Evolutionary conservation across 2,329 filamentous ascomycete genomes (phyloP).

Genomic region (Phoma sp.): DNA sequence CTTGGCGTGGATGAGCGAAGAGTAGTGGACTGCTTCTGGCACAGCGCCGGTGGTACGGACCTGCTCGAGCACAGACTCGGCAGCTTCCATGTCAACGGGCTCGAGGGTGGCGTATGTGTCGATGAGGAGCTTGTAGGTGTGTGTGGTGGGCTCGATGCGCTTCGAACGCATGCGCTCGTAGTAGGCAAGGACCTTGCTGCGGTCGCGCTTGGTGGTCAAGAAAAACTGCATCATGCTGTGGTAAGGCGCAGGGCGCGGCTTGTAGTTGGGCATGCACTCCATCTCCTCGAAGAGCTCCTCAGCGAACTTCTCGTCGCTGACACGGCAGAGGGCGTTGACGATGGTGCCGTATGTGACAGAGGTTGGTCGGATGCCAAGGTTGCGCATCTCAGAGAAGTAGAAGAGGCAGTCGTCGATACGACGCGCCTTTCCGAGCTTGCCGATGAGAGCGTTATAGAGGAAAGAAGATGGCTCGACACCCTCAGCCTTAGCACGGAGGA

Average conservation of each 20-base stretch:
- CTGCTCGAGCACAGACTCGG: conserved; percentile 80
- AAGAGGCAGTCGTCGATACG: conserved; percentile 98
- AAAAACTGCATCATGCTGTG: conserved; percentile 99
- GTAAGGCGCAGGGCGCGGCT: conserved; percentile 94
- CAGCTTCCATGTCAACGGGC: conserved; percentile 85
- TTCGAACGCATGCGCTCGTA: conserved; percentile 92
- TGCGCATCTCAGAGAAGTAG: conserved; percentile 98
- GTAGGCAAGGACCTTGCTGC: conserved; percentile 90
- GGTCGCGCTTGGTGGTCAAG: conserved; percentile 95
- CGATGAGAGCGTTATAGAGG: conserved; percentile 96
- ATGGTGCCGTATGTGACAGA: conserved; percentile 98
- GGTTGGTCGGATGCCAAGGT: conserved; percentile 89
- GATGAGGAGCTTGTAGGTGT: conserved; percentile 97
- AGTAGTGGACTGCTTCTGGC: conserved; percentile 93
- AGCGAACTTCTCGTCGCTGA: conserved; percentile 96
- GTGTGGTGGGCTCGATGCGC: conserved; percentile 87
- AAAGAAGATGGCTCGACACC: conserved; percentile 96
- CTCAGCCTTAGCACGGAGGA: conserved; percentile 90
- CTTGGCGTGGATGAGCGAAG: conserved; percentile 92
- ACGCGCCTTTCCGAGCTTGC: conserved; percentile 96
- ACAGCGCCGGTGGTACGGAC: conserved; percentile 77
- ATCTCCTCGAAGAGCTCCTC: conserved; percentile 99
- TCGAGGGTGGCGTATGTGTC: conserved; percentile 95
- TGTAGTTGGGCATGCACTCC: conserved; percentile 99
- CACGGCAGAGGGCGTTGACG: conserved; percentile 95